Evolutionary conservation across 805 yeast species (phyloP).

Genomic region (Pichia nanzhaoensis): DNA sequence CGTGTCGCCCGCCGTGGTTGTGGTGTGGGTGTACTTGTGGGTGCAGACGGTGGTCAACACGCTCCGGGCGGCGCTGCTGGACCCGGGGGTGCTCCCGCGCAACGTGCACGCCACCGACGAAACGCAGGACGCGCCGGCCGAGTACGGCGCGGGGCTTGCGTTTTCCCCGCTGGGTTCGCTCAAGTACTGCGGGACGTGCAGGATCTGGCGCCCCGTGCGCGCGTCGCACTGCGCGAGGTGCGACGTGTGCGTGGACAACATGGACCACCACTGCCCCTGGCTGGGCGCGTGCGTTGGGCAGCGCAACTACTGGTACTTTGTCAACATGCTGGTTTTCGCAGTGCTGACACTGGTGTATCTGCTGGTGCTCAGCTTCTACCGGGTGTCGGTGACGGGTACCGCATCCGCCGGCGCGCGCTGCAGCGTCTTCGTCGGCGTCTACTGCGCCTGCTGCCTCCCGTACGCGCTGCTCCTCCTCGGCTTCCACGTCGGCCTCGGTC

Average conservation of each 20-base stretch:
- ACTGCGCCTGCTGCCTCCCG: slow-evolving; percentile 36
- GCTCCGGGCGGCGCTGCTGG: slow-evolving; percentile 48
- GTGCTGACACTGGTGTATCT: slow-evolving; percentile 27
- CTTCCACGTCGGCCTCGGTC: slow-evolving; percentile 49
- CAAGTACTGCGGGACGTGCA: slow-evolving; percentile 52
- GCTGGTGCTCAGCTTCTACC: slow-evolving; percentile 28
- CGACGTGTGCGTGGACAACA: slow-evolving; percentile 52
- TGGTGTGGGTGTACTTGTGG: slow-evolving; percentile 57
- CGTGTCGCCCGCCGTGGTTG: slow-evolving; percentile 47
- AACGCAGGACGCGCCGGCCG: slow-evolving; percentile 42
- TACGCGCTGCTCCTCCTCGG: slow-evolving; percentile 51
- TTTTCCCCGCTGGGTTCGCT: slow-evolving; percentile 32
- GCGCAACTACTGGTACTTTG: slow-evolving; percentile 59
- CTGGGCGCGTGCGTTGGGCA: slow-evolving; percentile 73
- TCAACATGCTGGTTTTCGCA: slow-evolving; percentile 41
- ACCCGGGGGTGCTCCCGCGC: slow-evolving; percentile 67
- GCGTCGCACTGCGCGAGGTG: slow-evolving; percentile 71
- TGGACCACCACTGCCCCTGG: slow-evolving; percentile 62
- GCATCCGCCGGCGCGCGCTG: slow-evolving; percentile 27
- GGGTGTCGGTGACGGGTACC: slow-evolving; percentile 18
- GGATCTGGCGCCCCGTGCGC: slow-evolving; percentile 71
- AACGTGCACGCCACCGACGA: slow-evolving; percentile 52
- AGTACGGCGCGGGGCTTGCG: slow-evolving; percentile 44
- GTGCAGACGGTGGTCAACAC: slow-evolving; percentile 40
- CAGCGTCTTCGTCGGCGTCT: slow-evolving; percentile 47